A percentile compares a stretch with the other conserved stretches of the same genome.
phyloP scores from a whole-genome alignment of 1,139 yeast species.

The Sugiyamaella grinbergsii region DNA sequence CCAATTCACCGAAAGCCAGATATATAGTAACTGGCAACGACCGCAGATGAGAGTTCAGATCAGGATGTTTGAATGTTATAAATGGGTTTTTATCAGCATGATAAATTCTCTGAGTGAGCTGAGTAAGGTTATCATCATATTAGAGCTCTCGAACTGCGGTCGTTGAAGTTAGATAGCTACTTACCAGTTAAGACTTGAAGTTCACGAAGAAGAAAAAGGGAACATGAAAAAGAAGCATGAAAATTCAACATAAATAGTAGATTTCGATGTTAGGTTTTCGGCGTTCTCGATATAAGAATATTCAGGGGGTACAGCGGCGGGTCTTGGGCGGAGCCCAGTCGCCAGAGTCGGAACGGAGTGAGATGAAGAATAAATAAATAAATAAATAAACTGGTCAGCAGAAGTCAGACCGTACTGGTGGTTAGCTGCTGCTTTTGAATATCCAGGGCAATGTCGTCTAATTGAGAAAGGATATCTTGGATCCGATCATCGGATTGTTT shows the following conservation, averaged over 20 bases:
- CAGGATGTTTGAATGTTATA: slow-evolving; percentile 17
- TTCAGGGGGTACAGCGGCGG: slow-evolving; percentile 9
- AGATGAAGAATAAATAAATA: slow-evolving; percentile 4
- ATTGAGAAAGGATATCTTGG: slow-evolving; percentile 10
- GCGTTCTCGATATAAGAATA: slow-evolving; percentile 5
- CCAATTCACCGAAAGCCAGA: not conserved
- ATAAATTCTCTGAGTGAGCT: slow-evolving; percentile 32
- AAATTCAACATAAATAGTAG: slow-evolving; percentile 3
- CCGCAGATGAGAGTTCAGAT: not conserved
- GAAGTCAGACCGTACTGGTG: not conserved
- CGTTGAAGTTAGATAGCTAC: not conserved
- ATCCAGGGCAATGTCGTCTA: slow-evolving; percentile 11
- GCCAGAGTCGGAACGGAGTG: not conserved
- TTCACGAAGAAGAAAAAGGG: slow-evolving; percentile 1
- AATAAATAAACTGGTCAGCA: slow-evolving; percentile 3
- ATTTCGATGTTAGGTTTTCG: slow-evolving; percentile 15
- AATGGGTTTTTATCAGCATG: slow-evolving; percentile 23
- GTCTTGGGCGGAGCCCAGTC: slow-evolving; percentile 2
- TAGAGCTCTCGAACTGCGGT: not conserved
- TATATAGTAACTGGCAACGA: no score
- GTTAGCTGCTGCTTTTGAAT: slow-evolving; percentile 5
- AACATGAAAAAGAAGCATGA: not conserved
- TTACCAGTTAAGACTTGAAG: slow-evolving; percentile 4
- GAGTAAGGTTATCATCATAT: slow-evolving; percentile 30
- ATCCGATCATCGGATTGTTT: slow-evolving; percentile 9